A percentile compares a stretch with the other conserved stretches of the same genome.
phyloP scores from a whole-genome alignment of 768 basidiomycete genomes.

The Suillus luteus region DNA sequence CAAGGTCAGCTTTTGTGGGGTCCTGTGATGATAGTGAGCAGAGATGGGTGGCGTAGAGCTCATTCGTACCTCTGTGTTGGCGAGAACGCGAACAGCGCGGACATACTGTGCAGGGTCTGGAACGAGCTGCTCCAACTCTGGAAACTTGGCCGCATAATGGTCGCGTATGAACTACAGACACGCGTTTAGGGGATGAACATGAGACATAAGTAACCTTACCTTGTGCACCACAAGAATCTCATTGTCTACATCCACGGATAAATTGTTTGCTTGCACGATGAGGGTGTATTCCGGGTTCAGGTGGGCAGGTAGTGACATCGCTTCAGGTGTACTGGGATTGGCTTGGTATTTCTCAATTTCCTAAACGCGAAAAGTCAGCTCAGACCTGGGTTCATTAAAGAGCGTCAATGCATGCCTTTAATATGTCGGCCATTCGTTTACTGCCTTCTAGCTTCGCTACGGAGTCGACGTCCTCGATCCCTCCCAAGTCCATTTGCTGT shows the following conservation, averaged over 20 bases:
- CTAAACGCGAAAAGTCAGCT: constrained; percentile 41
- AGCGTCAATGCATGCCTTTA: constrained; percentile 49
- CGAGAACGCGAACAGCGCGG: constrained; percentile 84
- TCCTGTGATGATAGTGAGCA: constrained; percentile 50
- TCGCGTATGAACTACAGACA: constrained; percentile 87
- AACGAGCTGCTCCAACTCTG: constrained; percentile 95
- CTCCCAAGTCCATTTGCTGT: constrained; percentile 87
- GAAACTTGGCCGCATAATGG: constrained; percentile 93
- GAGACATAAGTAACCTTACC: constrained; percentile 40
- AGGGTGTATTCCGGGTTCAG: constrained; percentile 94
- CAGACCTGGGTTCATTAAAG: neutral
- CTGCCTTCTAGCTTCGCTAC: constrained; percentile 89
- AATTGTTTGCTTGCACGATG: constrained; percentile 96
- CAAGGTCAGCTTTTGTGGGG: constrained; percentile 81
- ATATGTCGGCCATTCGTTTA: constrained; percentile 83
- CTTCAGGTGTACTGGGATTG: constrained; percentile 76
- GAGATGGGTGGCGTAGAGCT: neutral
- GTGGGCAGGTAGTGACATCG: constrained; percentile 78
- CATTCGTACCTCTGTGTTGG: constrained; percentile 68
- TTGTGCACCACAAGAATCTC: constrained; percentile 98
- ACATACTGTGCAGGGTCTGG: constrained; percentile 92
- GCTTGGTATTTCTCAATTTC: constrained; percentile 87
- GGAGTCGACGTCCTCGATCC: constrained; percentile 81
- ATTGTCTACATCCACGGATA: constrained; percentile 97
- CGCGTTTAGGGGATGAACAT: constrained; percentile 14